These are phyloP conservation scores for Raphanus raphanistrum DNA, from an alignment of 345 rosid species.

Conservation along the genomic window DNA sequence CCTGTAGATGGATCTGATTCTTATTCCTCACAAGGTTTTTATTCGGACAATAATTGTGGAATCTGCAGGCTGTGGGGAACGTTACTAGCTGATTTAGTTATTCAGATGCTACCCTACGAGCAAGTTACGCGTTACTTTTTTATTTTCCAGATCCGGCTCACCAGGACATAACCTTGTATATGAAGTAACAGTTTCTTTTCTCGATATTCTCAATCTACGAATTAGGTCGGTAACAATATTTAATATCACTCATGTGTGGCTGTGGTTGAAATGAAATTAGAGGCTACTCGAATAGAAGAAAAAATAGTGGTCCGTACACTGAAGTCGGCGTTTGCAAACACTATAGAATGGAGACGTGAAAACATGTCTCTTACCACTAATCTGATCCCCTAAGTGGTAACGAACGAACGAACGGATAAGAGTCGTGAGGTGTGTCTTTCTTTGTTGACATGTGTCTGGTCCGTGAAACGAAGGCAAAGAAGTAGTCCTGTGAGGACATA, in stretches of 20 bases:
- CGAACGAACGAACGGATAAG: slow-evolving; percentile 23
- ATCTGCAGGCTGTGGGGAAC: slow-evolving; percentile 90
- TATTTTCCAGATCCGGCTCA: slow-evolving; percentile 67
- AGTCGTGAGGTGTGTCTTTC: neutral
- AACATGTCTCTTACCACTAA: neutral
- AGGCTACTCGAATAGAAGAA: neutral
- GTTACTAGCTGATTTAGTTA: slow-evolving; percentile 80
- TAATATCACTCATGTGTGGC: slow-evolving; percentile 6
- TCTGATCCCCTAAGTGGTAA: neutral
- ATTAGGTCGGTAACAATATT: slow-evolving; percentile 13
- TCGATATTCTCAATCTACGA: neutral
- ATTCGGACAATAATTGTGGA: neutral
- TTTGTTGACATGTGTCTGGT: slow-evolving; percentile 15
- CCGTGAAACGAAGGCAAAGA: neutral
- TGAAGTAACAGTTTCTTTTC: slow-evolving; percentile 27
- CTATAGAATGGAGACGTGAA: neutral
- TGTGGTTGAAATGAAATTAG: slow-evolving; percentile 25
- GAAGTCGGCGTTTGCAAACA: slow-evolving; percentile 14
- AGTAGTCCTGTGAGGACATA: neutral
- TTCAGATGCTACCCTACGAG: slow-evolving; percentile 94
- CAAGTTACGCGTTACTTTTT: slow-evolving; percentile 59
- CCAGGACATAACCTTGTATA: slow-evolving; percentile 66
- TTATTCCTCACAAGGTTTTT: neutral
- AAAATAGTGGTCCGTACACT: neutral
- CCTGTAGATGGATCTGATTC: neutral